phyloP scores from a whole-genome alignment of 139 green algal genomes.

The Pleodorina starrii region DNA sequence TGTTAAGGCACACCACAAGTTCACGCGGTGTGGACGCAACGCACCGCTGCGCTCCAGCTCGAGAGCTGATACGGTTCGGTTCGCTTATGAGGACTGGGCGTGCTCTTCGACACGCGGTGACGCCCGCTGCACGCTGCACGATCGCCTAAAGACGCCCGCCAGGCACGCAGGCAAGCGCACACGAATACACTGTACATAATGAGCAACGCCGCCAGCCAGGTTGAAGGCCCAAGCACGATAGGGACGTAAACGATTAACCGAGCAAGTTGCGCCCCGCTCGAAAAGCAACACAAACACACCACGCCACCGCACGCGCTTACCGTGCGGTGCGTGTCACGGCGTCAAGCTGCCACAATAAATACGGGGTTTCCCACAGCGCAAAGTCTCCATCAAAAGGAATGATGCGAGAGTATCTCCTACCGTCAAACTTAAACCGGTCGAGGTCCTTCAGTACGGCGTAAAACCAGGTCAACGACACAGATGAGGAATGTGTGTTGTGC shows the following conservation, averaged over 20 bases:
- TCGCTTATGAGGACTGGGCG: background rate
- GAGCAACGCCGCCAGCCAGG: background rate
- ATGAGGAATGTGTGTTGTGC: background rate
- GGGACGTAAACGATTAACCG: background rate
- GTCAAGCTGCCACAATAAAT: background rate
- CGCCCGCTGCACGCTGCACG: background rate
- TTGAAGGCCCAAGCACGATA: background rate
- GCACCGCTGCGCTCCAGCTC: background rate
- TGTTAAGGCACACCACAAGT: background rate
- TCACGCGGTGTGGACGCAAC: background rate
- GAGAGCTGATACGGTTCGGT: background rate
- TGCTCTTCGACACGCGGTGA: background rate
- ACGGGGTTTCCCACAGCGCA: background rate
- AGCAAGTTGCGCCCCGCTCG: background rate
- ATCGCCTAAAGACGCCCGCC: background rate
- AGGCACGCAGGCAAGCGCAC: background rate
- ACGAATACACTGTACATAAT: background rate
- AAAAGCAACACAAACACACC: background rate
- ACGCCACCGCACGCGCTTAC: background rate
- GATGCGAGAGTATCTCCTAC: background rate
- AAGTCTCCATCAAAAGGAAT: conserved; percentile 12
- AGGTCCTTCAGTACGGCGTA: conserved; percentile 11
- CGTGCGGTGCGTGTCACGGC: background rate
- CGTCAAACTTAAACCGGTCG: conserved; percentile 1
- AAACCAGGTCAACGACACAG: background rate